Percentiles rank a stretch among this genome's conserved stretches.
phyloP scores from a whole-genome alignment of 768 basidiomycete species.

The Mycena alexandri region DNA sequence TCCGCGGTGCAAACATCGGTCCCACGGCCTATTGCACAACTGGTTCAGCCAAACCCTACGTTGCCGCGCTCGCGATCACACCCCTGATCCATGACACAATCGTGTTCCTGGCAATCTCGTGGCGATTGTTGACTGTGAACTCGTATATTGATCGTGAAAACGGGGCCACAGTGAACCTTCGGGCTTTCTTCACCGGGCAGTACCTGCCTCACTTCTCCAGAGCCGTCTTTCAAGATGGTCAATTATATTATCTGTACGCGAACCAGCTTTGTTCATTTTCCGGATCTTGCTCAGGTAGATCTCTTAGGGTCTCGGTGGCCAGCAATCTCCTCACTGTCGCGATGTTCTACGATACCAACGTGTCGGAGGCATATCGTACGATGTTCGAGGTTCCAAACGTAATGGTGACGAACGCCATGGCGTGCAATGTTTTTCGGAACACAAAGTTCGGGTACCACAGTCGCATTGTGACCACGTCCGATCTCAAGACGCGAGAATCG shows the following conservation, averaged over 20 bases:
- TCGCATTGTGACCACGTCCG: conserved; percentile 1
- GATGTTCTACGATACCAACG: conserved; percentile 35
- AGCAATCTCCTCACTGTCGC: conserved; percentile 44
- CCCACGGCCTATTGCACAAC: conserved; percentile 50
- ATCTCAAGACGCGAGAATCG: neutral
- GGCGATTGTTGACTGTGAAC: conserved; percentile 40
- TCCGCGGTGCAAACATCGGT: conserved; percentile 43
- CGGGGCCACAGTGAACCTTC: conserved; percentile 26
- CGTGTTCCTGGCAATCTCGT: conserved; percentile 50
- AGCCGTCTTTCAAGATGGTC: conserved; percentile 51
- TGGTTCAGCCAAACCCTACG: conserved; percentile 38
- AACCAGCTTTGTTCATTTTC: conserved; percentile 34
- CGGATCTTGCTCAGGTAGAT: neutral
- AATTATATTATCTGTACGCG: conserved; percentile 53
- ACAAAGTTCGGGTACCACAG: conserved; percentile 37
- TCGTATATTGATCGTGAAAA: conserved; percentile 28
- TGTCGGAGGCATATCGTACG: conserved; percentile 41
- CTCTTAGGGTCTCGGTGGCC: conserved; percentile 41
- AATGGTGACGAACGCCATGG: conserved; percentile 48
- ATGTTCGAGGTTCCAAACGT: conserved; percentile 44
- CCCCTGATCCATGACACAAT: conserved; percentile 47
- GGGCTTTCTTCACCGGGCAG: conserved; percentile 38
- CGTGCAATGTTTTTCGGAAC: conserved; percentile 51
- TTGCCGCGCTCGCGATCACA: conserved; percentile 43
- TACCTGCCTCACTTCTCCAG: conserved; percentile 49